A percentile compares a stretch with the other conserved stretches of the same genome.
phyloP scores from a whole-genome alignment of 352 stramenopile species.

The Phytophthora uliginosa region DNA sequence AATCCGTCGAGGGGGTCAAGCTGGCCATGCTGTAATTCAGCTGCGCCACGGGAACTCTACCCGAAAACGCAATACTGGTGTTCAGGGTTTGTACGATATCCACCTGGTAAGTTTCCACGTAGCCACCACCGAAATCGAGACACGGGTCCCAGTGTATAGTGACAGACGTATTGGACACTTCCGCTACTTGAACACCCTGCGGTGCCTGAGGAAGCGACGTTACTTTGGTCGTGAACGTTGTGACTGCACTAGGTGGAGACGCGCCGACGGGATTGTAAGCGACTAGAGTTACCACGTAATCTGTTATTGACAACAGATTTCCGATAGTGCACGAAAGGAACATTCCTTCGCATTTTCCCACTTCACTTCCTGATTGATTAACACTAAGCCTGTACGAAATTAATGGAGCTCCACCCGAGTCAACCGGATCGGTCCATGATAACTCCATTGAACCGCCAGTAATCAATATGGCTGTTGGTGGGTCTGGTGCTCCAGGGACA shows the following conservation, averaged over 20 bases:
- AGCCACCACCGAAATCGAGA: conserved; percentile 57
- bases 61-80: neutral
- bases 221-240: conserved; percentile 35
- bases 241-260: conserved; percentile 32
- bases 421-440: conserved; percentile 55
- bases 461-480: conserved; percentile 23
- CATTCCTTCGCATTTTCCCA: conserved; percentile 53
- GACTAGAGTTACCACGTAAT: conserved; percentile 52
- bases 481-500: conserved; percentile 36
- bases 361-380: conserved; percentile 15
- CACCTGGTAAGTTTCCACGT: conserved; percentile 49
- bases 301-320: conserved; percentile 49
- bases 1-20: conserved; percentile 39
- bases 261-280: conserved; percentile 49
- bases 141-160: conserved; percentile 48
- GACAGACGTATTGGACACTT: conserved; percentile 29
- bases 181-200: conserved; percentile 27
- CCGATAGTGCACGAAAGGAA: conserved; percentile 48
- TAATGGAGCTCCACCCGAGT: conserved; percentile 60
- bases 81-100: conserved; percentile 27
- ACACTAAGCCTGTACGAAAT: conserved; percentile 51
- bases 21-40: conserved; percentile 32
- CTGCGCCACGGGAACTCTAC: conserved; percentile 24
- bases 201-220: conserved; percentile 45
- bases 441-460: conserved; percentile 59